Percentiles rank a stretch among this genome's conserved stretches.
These are phyloP conservation scores for Rosellinia necatrix DNA, from an alignment of 2,329 filamentous ascomycete species.

Conservation along the genomic window DNA sequence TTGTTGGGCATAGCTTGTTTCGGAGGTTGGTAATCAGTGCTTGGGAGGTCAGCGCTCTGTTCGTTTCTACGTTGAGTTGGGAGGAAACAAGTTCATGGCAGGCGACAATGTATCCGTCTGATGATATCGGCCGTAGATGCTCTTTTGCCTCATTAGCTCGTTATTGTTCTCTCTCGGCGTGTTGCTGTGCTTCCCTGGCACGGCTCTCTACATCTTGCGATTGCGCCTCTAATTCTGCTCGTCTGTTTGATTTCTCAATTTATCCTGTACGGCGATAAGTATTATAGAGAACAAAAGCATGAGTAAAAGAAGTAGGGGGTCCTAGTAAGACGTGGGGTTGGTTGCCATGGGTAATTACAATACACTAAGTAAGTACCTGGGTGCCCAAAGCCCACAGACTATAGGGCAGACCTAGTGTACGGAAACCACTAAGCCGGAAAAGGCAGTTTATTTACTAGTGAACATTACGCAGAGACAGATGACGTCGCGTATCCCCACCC, in stretches of 20 bases:
- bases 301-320: not conserved
- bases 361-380: no score
- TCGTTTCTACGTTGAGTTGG: slow-evolving; percentile 33
- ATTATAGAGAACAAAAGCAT: no score
- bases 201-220: slow-evolving; percentile 1
- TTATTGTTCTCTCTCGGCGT: no score
- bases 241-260: slow-evolving; percentile 6
- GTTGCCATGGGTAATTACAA: no score
- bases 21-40: slow-evolving; percentile 39
- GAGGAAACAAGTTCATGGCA: slow-evolving; percentile 38
- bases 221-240: slow-evolving; percentile 2
- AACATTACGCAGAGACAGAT: no score
- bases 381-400: no score
- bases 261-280: not conserved
- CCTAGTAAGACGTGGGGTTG: not conserved
- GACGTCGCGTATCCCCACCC: no score
- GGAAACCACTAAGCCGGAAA: no score
- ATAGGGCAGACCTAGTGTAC: no score
- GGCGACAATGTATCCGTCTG: slow-evolving; percentile 41
- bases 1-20: slow-evolving; percentile 38
- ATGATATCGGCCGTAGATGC: slow-evolving; percentile 34
- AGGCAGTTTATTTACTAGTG: no score
- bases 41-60: slow-evolving; percentile 34
- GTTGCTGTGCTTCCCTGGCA: slow-evolving; percentile 28
- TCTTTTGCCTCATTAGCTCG: slow-evolving; percentile 38